Percentiles rank a stretch among this genome's conserved stretches.
phyloP scores from a whole-genome alignment of 2,329 filamentous ascomycete genomes.

The Cladosporium sp. region DNA sequence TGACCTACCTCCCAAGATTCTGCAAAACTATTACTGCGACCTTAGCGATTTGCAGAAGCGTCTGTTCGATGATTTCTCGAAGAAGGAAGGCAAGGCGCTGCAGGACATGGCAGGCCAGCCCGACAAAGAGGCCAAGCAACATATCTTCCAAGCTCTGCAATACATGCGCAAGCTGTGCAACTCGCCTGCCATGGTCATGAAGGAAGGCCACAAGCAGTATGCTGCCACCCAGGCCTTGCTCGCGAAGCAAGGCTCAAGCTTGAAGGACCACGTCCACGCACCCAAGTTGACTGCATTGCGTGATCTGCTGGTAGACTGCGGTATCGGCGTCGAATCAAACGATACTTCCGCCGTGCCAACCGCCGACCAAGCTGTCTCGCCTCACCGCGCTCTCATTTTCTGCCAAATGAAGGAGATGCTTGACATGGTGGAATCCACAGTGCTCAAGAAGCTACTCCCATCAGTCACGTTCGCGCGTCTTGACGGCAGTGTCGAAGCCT shows the following conservation, averaged over 20 bases:
- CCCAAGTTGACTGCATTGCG: conserved; percentile 89
- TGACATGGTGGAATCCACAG: conserved; percentile 95
- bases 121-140: conserved; percentile 92
- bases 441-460: conserved; percentile 86
- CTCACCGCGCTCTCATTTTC: conserved; percentile 93
- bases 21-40: conserved; percentile 99
- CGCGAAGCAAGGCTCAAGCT: conserved; percentile 72
- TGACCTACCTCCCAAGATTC: conserved; percentile 93
- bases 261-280: conserved; percentile 84
- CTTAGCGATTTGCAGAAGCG: conserved; percentile 92
- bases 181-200: conserved; percentile 93
- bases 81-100: conserved; percentile 87
- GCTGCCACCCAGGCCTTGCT: conserved; percentile 82
- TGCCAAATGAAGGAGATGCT: conserved; percentile 99
- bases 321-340: conserved; percentile 76
- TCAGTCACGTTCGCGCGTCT: conserved; percentile 91
- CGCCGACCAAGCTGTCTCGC: conserved; percentile 80
- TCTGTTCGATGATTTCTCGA: conserved; percentile 94
- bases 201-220: conserved; percentile 88
- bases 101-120: conserved; percentile 78
- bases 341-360: conserved; percentile 52
- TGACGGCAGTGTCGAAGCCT: conserved; percentile 89
- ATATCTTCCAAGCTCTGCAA: conserved; percentile 98
- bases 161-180: conserved; percentile 99
- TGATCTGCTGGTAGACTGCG: conserved; percentile 96